Evolutionary conservation across 352 stramenopile species (phyloP), one percentile per base, ranked within the genome.

Genomic region (Paralagenidium karlingii): DNA sequence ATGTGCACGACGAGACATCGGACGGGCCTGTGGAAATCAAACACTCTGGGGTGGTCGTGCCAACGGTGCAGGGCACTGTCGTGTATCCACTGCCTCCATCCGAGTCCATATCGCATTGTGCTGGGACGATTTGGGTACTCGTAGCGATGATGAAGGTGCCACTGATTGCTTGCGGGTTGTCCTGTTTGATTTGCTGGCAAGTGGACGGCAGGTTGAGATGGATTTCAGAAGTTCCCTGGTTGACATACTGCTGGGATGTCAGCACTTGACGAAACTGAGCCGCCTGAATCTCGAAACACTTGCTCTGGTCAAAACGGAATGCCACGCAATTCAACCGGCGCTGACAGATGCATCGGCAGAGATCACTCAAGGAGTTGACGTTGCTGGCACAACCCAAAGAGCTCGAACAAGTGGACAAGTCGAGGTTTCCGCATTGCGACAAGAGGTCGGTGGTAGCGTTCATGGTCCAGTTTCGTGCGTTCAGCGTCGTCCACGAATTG

Each of bases 181-280:
- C 53, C 1, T 33, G 16, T 41, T 82, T 82, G 40, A 82, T 71
- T n/a, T 55, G 42, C 15, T 58, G 59, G 40, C 68, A 82, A 39
- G 51, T 76, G 1, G 47, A 45, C 12, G 68, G 68, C 44, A 76
- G 55, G 30, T 82, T 82, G n/a, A 82, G 26, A 27, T 78, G 57
- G 22, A 82, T 42, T 2, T 32, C 44, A 5, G 40, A 42, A 12
- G 31, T 33, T 21, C 61, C 62, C 20, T 32, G 51, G 8, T 32
- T 36, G 19, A 34, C 59, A 39, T 73, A 63, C 0, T 34, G 54
- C 9, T 49, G 43, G 4, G 45, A 36, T 27, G 42, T 19, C 13
- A 82, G 38, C 8, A 55, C 68, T 45, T 63, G 58, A 10, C 61
- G 59, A 40, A 78, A 40, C 11, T 58, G 49, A 3, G 28, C 26